Evolutionary conservation across 2,329 filamentous ascomycete genomes (phyloP), one percentile per base, ranked within the genome.

Genomic region (Curvularia spicifera): DNA sequence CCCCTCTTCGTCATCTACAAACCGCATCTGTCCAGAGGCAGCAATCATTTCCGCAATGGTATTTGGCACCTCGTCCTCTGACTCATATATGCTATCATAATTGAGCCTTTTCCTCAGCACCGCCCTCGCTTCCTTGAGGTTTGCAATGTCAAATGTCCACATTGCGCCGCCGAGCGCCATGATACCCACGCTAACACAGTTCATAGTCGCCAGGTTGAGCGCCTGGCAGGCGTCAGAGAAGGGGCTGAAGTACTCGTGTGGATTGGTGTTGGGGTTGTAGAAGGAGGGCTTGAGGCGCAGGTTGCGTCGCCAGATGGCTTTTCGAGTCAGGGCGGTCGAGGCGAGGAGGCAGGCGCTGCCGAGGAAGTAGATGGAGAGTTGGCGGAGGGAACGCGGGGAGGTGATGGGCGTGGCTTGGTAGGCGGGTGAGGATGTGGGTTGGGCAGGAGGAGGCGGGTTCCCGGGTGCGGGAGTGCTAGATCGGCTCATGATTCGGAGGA

Each of bases 161-260:
- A 91, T 81, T 10, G 88, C 76, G 0, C 89, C 92, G 3, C 94
- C 95, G 0, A 86, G 83, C 8, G 84, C 78, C 83, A 96, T 87
- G 75, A 97, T 87, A 0, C 84, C 88, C 49, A 95, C 85, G 67
- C 88, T 90, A 31, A 88, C 71, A 12, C 95, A 91, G 69, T 97
- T 97, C 67, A 97, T 83, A 0, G 93, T 97, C 0, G 94, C 95
- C 35, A 97, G 81, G 48, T 89, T 90, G 22, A 99, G 81, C 0
- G 94, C 94, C 77, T 96, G 90, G 33, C 90, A 78, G 0, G 94
- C 94, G 63, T 97, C 89, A 39, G 90, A 74, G 1, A 86, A 83
- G 7, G 88, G 87, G 70, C 89, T 89, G 28, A 86, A 82, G 44
- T 76, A 73, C 47, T 76, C 81, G 49, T 79, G 73, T 5, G 78